Evolutionary conservation across 75 land plant species (phyloP).

Genomic region (Isoetes taiwanensis): DNA sequence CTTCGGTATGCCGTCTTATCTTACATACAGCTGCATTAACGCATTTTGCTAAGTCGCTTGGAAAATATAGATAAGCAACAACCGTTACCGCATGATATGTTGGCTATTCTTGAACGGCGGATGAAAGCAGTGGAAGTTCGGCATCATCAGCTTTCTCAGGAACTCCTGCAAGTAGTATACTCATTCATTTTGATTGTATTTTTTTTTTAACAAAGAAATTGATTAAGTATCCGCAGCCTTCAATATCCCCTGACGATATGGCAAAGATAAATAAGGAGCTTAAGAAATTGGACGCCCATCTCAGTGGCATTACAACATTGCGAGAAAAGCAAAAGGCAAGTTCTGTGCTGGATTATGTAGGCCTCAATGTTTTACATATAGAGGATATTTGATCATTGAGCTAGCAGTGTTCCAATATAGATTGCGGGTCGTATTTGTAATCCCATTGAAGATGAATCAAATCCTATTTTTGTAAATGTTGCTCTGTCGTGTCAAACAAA

Average conservation of each 20-base stretch:
- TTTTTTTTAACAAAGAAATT: too few relatives aligned
- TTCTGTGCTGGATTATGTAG: neutral
- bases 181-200: too few relatives aligned
- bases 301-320: constrained; percentile 39
- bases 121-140: too few relatives aligned
- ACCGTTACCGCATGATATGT: too few relatives aligned
- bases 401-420: neutral
- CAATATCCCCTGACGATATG: constrained; percentile 43
- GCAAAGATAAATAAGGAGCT: constrained; percentile 71
- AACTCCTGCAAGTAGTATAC: too few relatives aligned
- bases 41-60: too few relatives aligned
- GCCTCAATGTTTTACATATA: neutral
- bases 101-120: too few relatives aligned
- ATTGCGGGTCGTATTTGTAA: neutral
- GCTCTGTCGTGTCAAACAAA: neutral
- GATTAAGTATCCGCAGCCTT: too few relatives aligned
- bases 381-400: neutral
- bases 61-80: too few relatives aligned
- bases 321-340: constrained; percentile 70
- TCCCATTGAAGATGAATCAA: neutral
- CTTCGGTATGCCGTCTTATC: too few relatives aligned
- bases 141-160: too few relatives aligned
- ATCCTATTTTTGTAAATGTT: neutral
- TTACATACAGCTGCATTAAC: too few relatives aligned
- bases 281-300: constrained; percentile 34